Conservation (phyloP, 257 asterid genomes). For the Solanum clarkiae region DNA sequence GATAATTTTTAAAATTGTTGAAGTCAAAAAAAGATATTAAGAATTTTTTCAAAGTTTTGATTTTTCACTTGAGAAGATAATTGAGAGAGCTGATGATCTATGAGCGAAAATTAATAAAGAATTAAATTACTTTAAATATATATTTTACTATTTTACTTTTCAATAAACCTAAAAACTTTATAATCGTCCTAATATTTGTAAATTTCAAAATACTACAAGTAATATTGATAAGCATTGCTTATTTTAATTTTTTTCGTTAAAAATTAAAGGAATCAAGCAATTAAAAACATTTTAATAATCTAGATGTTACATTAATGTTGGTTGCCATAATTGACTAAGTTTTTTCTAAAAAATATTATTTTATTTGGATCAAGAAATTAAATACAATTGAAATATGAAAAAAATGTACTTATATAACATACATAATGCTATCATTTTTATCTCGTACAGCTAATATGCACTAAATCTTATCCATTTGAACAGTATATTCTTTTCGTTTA, state of each 20-base stretch:
- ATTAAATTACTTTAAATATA: too few species aligned
- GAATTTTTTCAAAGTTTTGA: too few species aligned
- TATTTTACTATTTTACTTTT: too few species aligned
- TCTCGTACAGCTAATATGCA: not conserved
- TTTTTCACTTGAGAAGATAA: too few species aligned
- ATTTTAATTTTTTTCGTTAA: not conserved
- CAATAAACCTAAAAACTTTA: too few species aligned
- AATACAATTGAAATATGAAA: not conserved
- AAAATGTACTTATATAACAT: not conserved
- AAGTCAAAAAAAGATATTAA: too few species aligned
- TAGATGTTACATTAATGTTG: not conserved
- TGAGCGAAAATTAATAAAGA: too few species aligned
- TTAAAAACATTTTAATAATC: not conserved
- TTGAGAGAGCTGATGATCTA: too few species aligned
- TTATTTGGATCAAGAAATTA: not conserved
- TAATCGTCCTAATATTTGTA: not conserved
- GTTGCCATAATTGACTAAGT: not conserved
- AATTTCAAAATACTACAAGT: not conserved
- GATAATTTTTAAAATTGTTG: too few species aligned
- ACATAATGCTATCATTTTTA: not conserved
- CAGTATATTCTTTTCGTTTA: not conserved
- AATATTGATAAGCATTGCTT: not conserved
- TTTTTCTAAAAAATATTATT: not conserved
- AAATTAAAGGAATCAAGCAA: not conserved
- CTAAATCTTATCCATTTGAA: not conserved